Evolutionary conservation across 768 basidiomycete species (phyloP).

Genomic region (Clitopilus hobsonii): DNA sequence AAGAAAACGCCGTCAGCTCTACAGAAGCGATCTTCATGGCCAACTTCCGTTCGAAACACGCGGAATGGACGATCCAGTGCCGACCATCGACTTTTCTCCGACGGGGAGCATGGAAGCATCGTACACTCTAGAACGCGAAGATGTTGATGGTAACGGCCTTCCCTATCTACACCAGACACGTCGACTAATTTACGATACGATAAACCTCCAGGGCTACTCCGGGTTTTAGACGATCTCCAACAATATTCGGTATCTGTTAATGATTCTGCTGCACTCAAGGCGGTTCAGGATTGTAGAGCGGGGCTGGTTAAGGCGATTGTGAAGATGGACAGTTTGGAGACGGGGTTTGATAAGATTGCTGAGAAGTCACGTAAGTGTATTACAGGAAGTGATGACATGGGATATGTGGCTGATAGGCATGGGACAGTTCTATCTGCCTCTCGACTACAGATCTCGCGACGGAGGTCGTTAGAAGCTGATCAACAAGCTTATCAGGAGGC

Average conservation of each 20-base stretch:
- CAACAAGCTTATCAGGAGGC: constrained; percentile 73
- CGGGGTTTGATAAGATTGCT: constrained; percentile 81
- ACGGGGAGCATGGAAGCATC: constrained; percentile 55
- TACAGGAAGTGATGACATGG: constrained; percentile 4
- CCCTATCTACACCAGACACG: constrained; percentile 12
- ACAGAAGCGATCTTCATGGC: constrained; percentile 77
- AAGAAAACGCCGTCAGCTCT: constrained; percentile 77
- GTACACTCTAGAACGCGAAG: constrained; percentile 65
- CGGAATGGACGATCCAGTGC: constrained; percentile 79
- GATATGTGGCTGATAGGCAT: constrained; percentile 5
- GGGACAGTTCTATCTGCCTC: constrained; percentile 71
- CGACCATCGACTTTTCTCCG: constrained; percentile 75
- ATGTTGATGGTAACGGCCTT: constrained; percentile 62
- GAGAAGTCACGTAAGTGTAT: constrained; percentile 70
- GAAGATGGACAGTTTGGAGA: constrained; percentile 77
- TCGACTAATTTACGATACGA: constrained; percentile 8
- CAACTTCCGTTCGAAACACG: constrained; percentile 83
- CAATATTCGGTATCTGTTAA: constrained; percentile 41
- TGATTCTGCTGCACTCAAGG: constrained; percentile 42
- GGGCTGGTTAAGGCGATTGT: constrained; percentile 64
- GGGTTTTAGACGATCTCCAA: constrained; percentile 62
- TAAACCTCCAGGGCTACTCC: constrained; percentile 46
- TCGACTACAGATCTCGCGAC: constrained; percentile 59
- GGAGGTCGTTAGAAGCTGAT: constrained; percentile 69
- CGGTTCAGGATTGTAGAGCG: constrained; percentile 57